Percentiles rank a stretch among this genome's conserved stretches.
These are phyloP conservation scores for Trichocladium antarcticum DNA, from an alignment of 495 filamentous ascomycete genomes.

Conservation along the genomic window DNA sequence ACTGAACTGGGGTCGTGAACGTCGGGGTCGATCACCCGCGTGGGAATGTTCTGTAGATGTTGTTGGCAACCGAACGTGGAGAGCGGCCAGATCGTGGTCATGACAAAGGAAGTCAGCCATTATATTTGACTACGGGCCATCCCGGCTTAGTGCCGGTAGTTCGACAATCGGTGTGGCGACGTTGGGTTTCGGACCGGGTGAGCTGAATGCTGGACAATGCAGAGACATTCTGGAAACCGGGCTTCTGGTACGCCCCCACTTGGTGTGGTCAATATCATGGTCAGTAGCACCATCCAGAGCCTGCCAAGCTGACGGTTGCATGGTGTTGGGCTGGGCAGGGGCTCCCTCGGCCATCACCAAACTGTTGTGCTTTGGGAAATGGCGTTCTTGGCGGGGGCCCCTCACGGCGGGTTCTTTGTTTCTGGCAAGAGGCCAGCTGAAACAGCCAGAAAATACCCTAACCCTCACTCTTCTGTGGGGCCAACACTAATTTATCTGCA, in stretches of 20 bases:
- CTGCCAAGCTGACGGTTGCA: slow-evolving; percentile 4
- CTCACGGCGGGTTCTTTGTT: not conserved
- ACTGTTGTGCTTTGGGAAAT: not conserved
- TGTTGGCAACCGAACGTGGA: slow-evolving; percentile 16
- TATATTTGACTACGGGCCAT: not conserved
- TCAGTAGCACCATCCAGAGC: not conserved
- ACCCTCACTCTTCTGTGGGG: not conserved
- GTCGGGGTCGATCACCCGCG: not conserved
- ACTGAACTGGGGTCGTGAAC: slow-evolving; percentile 46
- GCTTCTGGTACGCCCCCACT: not conserved
- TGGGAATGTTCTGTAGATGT: not conserved
- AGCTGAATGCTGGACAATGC: not conserved
- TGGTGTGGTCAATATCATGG: not conserved
- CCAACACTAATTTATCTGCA: not conserved
- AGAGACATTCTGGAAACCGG: not conserved
- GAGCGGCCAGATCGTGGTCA: not conserved
- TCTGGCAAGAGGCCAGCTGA: not conserved
- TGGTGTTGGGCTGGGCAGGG: not conserved
- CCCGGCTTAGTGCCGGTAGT: too few species aligned
- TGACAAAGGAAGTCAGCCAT: too few species aligned
- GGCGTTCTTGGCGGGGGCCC: slow-evolving; percentile 1
- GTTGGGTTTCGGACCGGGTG: not conserved
- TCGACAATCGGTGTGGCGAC: not conserved
- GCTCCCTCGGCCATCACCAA: too few species aligned
- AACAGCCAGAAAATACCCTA: not conserved